Evolutionary conservation across 805 yeast species (phyloP).

Genomic region (Spathaspora gorwiae): DNA sequence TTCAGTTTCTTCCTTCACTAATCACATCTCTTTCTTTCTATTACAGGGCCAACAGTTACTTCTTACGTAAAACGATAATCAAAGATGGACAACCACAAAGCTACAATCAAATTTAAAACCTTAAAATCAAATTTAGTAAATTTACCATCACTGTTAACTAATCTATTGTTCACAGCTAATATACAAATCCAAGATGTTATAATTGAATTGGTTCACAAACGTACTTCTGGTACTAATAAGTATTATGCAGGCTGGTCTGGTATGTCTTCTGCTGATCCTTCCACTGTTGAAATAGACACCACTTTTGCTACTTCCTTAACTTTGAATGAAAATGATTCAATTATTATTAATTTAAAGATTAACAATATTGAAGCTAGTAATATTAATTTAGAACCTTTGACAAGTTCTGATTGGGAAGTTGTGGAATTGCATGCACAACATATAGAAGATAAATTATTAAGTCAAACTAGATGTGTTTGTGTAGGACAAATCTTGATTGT

Average conservation of each 20-base stretch:
- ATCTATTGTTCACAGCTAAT: conserved; percentile 45
- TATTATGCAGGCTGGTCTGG: conserved; percentile 68
- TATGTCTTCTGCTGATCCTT: conserved; percentile 30
- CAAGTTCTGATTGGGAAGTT: conserved; percentile 84
- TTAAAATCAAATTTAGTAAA: conserved; percentile 49
- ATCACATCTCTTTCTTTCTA: too few species aligned
- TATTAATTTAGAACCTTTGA: conserved; percentile 72
- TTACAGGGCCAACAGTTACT: too few species aligned
- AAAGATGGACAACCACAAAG: conserved; percentile 35
- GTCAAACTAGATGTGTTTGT: conserved; percentile 76
- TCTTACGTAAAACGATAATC: neutral
- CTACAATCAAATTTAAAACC: conserved; percentile 23
- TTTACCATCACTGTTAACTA: conserved; percentile 47
- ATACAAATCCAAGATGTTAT: conserved; percentile 57
- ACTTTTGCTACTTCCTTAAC: conserved; percentile 51
- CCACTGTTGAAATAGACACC: conserved; percentile 61
- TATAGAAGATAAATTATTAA: conserved; percentile 68
- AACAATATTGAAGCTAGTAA: conserved; percentile 50
- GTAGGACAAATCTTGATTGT: conserved; percentile 57
- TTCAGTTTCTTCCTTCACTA: too few species aligned
- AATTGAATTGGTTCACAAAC: conserved; percentile 37
- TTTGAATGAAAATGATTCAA: conserved; percentile 37
- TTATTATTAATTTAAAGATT: conserved; percentile 43
- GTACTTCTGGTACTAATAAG: conserved; percentile 13
- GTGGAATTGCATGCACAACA: conserved; percentile 77